Conservation (phyloP, 805 yeast species). For the Ascoidea rubescens region DNA sequence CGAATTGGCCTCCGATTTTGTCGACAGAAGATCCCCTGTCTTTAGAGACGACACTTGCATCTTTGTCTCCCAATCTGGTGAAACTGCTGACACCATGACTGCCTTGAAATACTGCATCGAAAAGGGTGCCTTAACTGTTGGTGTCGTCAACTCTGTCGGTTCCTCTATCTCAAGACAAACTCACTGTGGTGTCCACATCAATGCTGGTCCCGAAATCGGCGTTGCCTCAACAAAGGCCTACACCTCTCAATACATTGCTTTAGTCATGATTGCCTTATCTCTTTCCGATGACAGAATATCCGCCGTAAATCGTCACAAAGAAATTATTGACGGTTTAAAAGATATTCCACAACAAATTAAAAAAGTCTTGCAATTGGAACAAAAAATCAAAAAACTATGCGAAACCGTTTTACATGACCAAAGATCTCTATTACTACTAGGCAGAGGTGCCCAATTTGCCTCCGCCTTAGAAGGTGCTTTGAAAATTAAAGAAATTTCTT, state of each 20-base stretch:
- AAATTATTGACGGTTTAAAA: slow-evolving; percentile 76
- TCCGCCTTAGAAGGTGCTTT: slow-evolving; percentile 97
- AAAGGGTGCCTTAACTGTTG: slow-evolving; percentile 94
- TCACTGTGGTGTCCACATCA: slow-evolving; percentile 98
- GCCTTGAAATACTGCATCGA: slow-evolving; percentile 93
- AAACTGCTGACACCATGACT: slow-evolving; percentile 93
- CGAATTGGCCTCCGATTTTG: slow-evolving; percentile 87
- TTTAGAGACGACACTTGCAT: slow-evolving; percentile 97
- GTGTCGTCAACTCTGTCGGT: slow-evolving; percentile 96
- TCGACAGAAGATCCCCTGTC: slow-evolving; percentile 92
- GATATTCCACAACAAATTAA: slow-evolving; percentile 77
- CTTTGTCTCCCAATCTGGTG: slow-evolving; percentile 97
- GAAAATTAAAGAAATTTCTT: slow-evolving; percentile 94
- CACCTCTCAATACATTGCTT: slow-evolving; percentile 94
- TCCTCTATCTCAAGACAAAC: slow-evolving; percentile 94
- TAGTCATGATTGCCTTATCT: slow-evolving; percentile 94
- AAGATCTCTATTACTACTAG: slow-evolving; percentile 78
- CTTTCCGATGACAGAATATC: slow-evolving; percentile 85
- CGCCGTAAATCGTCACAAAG: slow-evolving; percentile 58
- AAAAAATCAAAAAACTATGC: slow-evolving; percentile 63
- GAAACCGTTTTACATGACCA: slow-evolving; percentile 58
- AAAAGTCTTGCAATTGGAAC: slow-evolving; percentile 60
- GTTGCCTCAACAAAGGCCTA: slow-evolving; percentile 99
- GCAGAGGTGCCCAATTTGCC: slow-evolving; percentile 96
- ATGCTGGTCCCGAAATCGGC: slow-evolving; percentile 99